Evolutionary conservation across 208 protist genomes (phyloP).

Genomic region (Wallacemonas sp.): DNA sequence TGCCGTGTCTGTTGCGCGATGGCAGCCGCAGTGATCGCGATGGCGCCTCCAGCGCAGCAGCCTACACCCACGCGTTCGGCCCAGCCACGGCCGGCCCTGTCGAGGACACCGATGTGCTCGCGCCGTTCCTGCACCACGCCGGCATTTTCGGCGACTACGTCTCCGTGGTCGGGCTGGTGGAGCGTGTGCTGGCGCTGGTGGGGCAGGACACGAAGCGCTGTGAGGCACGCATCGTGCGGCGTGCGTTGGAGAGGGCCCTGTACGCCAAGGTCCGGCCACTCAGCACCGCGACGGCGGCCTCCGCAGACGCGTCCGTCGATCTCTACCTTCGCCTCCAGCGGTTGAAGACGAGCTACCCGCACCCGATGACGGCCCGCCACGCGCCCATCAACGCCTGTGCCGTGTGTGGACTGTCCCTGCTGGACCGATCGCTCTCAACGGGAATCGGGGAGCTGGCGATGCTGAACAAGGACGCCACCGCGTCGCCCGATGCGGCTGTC

Average conservation of each 20-base stretch:
- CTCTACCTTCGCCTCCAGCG: conserved; percentile 8
- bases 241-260: conserved; percentile 31
- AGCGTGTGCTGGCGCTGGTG: conserved; percentile 36
- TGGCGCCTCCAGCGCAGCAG: conserved; percentile 8
- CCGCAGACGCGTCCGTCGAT: background rate
- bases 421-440: conserved; percentile 20
- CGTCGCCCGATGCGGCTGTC: background rate
- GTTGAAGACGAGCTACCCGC: background rate
- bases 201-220: conserved; percentile 30
- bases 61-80: conserved; percentile 12
- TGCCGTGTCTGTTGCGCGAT: conserved; percentile 43
- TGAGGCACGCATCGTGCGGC: conserved; percentile 41
- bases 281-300: background rate
- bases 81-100: background rate
- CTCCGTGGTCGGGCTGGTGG: conserved; percentile 29
- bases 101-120: conserved; percentile 2
- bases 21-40: conserved; percentile 7
- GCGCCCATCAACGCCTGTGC: conserved; percentile 56
- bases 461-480: no score
- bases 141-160: conserved; percentile 13
- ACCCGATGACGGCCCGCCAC: conserved; percentile 19
- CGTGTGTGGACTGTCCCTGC: conserved; percentile 63
- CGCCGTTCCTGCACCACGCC: conserved; percentile 10
- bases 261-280: conserved; percentile 3
- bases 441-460: background rate